Conservation (phyloP, 1,284 basidiomycete species). For the Albatrellus sp. region DNA sequence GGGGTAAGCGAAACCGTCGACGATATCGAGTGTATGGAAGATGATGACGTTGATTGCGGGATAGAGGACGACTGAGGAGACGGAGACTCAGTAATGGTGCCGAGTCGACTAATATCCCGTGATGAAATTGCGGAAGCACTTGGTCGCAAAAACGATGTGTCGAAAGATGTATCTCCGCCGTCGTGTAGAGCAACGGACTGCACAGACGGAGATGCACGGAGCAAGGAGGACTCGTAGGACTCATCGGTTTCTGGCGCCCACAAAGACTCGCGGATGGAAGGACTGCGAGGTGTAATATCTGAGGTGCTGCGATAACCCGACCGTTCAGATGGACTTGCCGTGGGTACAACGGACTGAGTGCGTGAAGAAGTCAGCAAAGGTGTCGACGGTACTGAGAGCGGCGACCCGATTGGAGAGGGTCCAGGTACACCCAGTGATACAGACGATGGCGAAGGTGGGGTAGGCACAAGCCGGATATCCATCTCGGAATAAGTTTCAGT, state of each 20-base stretch:
- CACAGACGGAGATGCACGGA: slow-evolving; percentile 55
- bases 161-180: slow-evolving; percentile 47
- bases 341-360: neutral
- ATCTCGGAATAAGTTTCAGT: neutral
- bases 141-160: slow-evolving; percentile 31
- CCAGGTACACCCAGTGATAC: slow-evolving; percentile 9
- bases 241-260: slow-evolving; percentile 50
- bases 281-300: slow-evolving; percentile 3
- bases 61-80: slow-evolving; percentile 14
- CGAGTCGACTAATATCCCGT: slow-evolving; percentile 14
- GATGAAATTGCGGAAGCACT: slow-evolving; percentile 25
- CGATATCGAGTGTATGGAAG: slow-evolving; percentile 12
- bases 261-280: slow-evolving; percentile 27
- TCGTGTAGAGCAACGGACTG: slow-evolving; percentile 45
- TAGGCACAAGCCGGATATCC: neutral
- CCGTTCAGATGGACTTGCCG: slow-evolving; percentile 1
- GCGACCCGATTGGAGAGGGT: slow-evolving; percentile 12
- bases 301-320: neutral
- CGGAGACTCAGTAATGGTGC: slow-evolving; percentile 23
- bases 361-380: slow-evolving; percentile 13
- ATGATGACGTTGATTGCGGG: slow-evolving; percentile 11
- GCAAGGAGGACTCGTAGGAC: slow-evolving; percentile 58
- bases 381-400: slow-evolving; percentile 7
- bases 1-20: slow-evolving; percentile 14
- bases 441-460: slow-evolving; percentile 8